Conservation (phyloP, 2,329 filamentous ascomycete species). For the Colletotrichum sansevieriae region DNA sequence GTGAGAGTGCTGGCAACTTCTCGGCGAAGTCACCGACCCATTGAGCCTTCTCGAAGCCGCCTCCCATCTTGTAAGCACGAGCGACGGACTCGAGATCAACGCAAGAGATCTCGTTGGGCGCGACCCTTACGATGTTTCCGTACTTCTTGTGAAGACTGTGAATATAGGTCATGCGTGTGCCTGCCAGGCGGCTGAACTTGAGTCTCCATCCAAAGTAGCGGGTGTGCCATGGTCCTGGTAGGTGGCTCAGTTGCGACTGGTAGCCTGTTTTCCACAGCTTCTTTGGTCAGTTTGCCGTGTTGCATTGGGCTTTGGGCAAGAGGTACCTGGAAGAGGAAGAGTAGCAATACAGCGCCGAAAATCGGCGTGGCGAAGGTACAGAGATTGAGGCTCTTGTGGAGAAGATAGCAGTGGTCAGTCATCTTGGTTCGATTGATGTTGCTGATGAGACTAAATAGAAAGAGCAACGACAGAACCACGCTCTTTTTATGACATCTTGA, state of each 20-base stretch:
- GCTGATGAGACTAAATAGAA: too few species aligned
- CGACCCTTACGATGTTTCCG: slow-evolving; percentile 5
- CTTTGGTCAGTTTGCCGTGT: not conserved
- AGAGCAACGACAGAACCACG: too few species aligned
- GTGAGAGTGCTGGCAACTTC: not conserved
- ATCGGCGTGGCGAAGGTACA: too few species aligned
- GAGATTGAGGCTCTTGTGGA: too few species aligned
- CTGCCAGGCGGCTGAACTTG: slow-evolving; percentile 5
- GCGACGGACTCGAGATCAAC: slow-evolving; percentile 12
- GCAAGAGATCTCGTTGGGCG: slow-evolving; percentile 11
- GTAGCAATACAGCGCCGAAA: too few species aligned
- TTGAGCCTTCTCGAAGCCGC: slow-evolving; percentile 19
- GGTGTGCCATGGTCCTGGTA: slow-evolving; percentile 14
- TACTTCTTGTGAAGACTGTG: slow-evolving; percentile 11
- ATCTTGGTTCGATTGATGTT: too few species aligned
- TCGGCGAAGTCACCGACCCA: slow-evolving; percentile 2
- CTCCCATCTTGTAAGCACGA: slow-evolving; percentile 6
- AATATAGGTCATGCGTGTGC: slow-evolving; percentile 4
- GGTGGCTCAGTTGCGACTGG: not conserved
- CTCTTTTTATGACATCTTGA: too few species aligned
- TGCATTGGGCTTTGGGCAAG: too few species aligned
- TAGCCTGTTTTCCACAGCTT: not conserved
- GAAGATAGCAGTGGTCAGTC: too few species aligned
- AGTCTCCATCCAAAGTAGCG: slow-evolving; percentile 14
- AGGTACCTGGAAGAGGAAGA: too few species aligned